Percentiles rank a stretch among this genome's conserved stretches.
phyloP scores from a whole-genome alignment of 176 grass and related monocot genomes.

The Phyllostachys edulis region DNA sequence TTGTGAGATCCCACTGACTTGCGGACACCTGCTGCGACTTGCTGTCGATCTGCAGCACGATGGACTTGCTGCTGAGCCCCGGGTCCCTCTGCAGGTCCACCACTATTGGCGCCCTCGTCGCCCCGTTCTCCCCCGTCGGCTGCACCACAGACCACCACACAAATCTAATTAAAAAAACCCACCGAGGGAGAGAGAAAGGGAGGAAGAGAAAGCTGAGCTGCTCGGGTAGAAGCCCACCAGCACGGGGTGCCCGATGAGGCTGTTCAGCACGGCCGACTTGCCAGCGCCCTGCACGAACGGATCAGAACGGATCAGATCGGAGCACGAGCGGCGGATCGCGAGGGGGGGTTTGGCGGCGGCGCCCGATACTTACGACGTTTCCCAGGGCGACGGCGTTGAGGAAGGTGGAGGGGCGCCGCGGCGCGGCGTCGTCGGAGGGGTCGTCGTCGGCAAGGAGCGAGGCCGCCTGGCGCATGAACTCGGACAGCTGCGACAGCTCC shows the following conservation, averaged over 20 bases:
- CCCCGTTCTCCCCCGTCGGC: constrained; percentile 97
- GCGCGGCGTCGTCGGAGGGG: constrained; percentile 55
- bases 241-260: constrained; percentile 87
- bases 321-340: constrained; percentile 20
- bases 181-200: not conserved
- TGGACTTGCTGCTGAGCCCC: constrained; percentile 76
- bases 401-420: constrained; percentile 69
- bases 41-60: constrained; percentile 87
- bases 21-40: constrained; percentile 91
- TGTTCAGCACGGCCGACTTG: constrained; percentile 92
- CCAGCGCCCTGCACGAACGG: constrained; percentile 64
- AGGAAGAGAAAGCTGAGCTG: not conserved
- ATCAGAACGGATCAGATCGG: constrained; percentile 41
- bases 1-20: constrained; percentile 60
- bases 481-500: constrained; percentile 73
- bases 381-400: constrained; percentile 89
- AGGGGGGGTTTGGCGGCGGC: constrained; percentile 8
- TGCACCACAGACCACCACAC: constrained; percentile 28
- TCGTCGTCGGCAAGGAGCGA: constrained; percentile 93
- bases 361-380: constrained; percentile 68
- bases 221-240: constrained; percentile 46
- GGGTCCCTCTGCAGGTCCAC: constrained; percentile 80
- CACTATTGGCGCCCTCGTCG: constrained; percentile 79
- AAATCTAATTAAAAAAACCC: constrained; percentile 32
- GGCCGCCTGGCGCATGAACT: constrained; percentile 88